These are phyloP conservation scores for Neurospora sp. DNA, from an alignment of 495 filamentous ascomycete species.

Conservation along the genomic window DNA sequence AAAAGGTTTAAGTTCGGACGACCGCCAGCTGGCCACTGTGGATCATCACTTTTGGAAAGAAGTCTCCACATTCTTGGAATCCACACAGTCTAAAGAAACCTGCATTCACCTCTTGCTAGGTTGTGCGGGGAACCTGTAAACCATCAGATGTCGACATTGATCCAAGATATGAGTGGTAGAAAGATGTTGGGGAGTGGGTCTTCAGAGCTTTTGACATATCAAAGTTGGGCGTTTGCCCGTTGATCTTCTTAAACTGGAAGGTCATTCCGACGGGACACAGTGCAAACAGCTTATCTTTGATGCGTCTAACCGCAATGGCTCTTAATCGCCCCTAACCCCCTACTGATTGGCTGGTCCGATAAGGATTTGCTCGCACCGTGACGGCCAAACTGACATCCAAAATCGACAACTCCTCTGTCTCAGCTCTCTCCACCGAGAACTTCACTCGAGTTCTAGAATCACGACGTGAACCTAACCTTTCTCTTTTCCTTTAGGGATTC, in stretches of 20 bases:
- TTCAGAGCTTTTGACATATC: not conserved
- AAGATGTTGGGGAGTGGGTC: not conserved
- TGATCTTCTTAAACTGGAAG: not conserved
- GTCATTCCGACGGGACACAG: not conserved
- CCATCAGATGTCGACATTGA: not conserved
- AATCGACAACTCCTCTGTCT: no score
- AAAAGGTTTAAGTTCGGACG: not conserved
- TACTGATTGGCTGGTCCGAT: not conserved
- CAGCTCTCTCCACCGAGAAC: no score
- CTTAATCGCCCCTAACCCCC: not conserved
- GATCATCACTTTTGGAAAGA: not conserved
- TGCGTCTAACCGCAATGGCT: not conserved
- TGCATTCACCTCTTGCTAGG: not conserved
- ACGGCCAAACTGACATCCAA: no score
- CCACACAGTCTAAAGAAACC: not conserved
- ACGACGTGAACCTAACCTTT: no score
- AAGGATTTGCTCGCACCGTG: no score
- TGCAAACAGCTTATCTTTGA: not conserved
- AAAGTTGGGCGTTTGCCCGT: not conserved
- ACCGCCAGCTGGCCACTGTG: not conserved
- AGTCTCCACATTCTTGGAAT: not conserved
- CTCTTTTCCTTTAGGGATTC: no score
- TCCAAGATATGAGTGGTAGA: not conserved
- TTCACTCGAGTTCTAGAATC: no score
- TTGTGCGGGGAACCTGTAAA: not conserved